phyloP scores from a whole-genome alignment of 1,284 basidiomycete species.

The Rhizoctonia solani region DNA sequence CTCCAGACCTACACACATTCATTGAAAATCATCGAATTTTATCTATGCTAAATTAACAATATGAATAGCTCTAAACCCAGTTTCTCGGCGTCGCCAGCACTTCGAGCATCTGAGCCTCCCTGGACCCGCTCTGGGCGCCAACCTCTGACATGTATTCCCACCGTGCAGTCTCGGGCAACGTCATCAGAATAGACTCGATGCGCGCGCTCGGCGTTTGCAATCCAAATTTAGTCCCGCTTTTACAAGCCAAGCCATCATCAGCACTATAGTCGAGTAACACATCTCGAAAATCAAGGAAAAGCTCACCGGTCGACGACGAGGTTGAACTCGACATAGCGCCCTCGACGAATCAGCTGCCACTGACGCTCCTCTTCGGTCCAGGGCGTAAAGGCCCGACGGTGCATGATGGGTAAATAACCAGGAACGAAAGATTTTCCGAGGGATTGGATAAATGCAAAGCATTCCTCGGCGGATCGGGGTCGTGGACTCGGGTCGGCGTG shows the following conservation, averaged over 20 bases:
- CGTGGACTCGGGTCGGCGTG: conserved; percentile 2
- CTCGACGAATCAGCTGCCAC: conserved; percentile 89
- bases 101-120: conserved; percentile 71
- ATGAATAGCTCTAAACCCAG: conserved; percentile 56
- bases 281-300: no score
- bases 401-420: conserved; percentile 84
- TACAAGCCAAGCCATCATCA: neutral
- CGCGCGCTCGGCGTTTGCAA: conserved; percentile 88
- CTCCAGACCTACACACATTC: no score
- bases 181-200: conserved; percentile 93
- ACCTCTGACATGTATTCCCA: conserved; percentile 94
- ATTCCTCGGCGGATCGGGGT: conserved; percentile 58
- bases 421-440: conserved; percentile 83
- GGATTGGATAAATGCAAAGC: conserved; percentile 75
- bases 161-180: conserved; percentile 83
- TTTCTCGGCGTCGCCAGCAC: conserved; percentile 71
- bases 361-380: conserved; percentile 68
- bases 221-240: conserved; percentile 78
- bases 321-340: conserved; percentile 95
- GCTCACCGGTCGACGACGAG: conserved; percentile 74
- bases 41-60: neutral
- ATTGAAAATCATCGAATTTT: no score
- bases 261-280: conserved; percentile 43
- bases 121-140: conserved; percentile 66
- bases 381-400: conserved; percentile 55